Conservation (phyloP, 2,329 filamentous ascomycete species). For the Colletotrichum horii region DNA sequence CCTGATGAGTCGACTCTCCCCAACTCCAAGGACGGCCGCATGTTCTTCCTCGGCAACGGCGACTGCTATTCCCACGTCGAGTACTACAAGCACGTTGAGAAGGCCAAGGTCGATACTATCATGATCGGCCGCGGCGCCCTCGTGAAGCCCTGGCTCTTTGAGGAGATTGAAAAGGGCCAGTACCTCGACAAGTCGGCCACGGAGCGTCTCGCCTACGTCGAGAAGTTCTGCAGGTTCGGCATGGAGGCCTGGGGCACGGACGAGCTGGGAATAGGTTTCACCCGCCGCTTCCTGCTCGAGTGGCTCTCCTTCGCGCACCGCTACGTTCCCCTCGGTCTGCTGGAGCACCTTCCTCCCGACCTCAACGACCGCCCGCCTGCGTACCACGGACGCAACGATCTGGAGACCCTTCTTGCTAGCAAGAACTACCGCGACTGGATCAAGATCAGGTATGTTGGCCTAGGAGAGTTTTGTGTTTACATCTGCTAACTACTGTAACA, state of each 20-base stretch:
- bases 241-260: slow-evolving; percentile 96
- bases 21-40: slow-evolving; percentile 67
- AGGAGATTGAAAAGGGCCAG: slow-evolving; percentile 90
- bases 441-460: slow-evolving; percentile 83
- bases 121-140: slow-evolving; percentile 97
- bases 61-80: slow-evolving; percentile 94
- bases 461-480: not conserved
- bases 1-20: slow-evolving; percentile 77
- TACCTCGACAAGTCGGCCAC: slow-evolving; percentile 94
- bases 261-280: slow-evolving; percentile 90
- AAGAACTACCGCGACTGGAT: slow-evolving; percentile 97
- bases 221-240: slow-evolving; percentile 89
- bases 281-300: slow-evolving; percentile 89
- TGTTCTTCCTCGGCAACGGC: slow-evolving; percentile 95
- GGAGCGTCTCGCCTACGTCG: slow-evolving; percentile 84
- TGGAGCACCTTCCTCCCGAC: slow-evolving; percentile 86
- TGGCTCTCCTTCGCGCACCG: slow-evolving; percentile 94
- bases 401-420: slow-evolving; percentile 93
- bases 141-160: slow-evolving; percentile 98
- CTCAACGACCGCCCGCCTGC: slow-evolving; percentile 89
- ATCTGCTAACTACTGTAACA: slow-evolving; percentile 40
- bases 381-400: slow-evolving; percentile 82
- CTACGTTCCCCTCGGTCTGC: slow-evolving; percentile 87
- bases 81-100: slow-evolving; percentile 78
- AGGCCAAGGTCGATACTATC: slow-evolving; percentile 85